Percentiles rank a stretch among this genome's conserved stretches.
phyloP scores from a whole-genome alignment of 768 basidiomycete genomes.

The Tulasnella calospora region DNA sequence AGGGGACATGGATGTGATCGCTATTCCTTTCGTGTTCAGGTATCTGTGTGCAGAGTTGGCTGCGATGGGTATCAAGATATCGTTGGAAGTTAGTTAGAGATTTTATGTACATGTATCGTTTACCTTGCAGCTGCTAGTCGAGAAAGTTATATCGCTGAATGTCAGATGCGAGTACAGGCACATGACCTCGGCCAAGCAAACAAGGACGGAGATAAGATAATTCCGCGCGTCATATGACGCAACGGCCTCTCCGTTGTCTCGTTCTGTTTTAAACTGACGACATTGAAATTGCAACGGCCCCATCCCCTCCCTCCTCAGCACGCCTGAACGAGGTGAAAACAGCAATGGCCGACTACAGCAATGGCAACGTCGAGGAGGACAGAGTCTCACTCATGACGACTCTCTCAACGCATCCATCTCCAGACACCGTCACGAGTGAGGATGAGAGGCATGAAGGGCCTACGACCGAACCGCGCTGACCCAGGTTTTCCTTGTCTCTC shows the following conservation, averaged over 20 bases:
- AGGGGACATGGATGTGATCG: conserved; percentile 88
- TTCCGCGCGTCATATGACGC: not conserved
- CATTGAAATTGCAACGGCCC: not conserved
- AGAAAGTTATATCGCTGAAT: not conserved
- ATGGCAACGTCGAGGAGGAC: conserved; percentile 37
- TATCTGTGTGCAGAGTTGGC: conserved; percentile 94
- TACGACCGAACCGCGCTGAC: not conserved
- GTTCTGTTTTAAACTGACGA: conserved; percentile 3
- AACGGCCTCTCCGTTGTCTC: not conserved
- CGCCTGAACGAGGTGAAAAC: not conserved
- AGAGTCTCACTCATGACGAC: conserved; percentile 45
- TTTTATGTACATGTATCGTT: not conserved
- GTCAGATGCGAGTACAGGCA: not conserved
- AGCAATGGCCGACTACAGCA: not conserved
- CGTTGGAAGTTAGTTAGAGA: conserved; percentile 47
- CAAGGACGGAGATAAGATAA: not conserved
- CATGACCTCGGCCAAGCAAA: not conserved
- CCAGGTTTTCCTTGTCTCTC: not conserved
- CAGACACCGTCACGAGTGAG: conserved; percentile 71
- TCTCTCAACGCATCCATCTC: conserved; percentile 51
- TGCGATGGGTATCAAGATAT: conserved; percentile 95
- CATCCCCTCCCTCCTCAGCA: not conserved
- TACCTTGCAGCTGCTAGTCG: not conserved
- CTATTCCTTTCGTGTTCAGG: conserved; percentile 91
- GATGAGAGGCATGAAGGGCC: not conserved